These are phyloP conservation scores for Lactarius tabidus DNA, from an alignment of 768 basidiomycete species.

Conservation along the genomic window DNA sequence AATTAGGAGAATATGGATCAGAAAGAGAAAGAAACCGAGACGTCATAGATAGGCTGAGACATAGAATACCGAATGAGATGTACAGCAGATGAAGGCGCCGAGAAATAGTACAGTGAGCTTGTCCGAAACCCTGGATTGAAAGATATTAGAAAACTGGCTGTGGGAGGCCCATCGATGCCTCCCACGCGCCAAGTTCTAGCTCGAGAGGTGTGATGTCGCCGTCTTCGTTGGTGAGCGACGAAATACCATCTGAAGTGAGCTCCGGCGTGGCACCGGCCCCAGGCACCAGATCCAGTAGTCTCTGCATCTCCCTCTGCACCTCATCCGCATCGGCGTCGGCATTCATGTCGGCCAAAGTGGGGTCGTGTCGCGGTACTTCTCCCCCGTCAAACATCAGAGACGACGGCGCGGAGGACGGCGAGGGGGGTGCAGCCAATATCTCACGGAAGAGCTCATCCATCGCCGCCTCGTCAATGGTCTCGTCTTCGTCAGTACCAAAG, in stretches of 20 bases:
- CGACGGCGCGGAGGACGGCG: conserved; percentile 34
- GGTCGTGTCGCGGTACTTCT: conserved; percentile 28
- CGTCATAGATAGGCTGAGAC: conserved; percentile 15
- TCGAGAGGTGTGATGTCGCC: conserved; percentile 32
- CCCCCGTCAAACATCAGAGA: conserved; percentile 29
- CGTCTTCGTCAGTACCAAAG: conserved; percentile 27
- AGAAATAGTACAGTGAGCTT: conserved; percentile 18
- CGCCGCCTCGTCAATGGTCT: conserved; percentile 50
- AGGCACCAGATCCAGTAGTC: conserved; percentile 52
- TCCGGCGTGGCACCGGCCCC: conserved; percentile 31
- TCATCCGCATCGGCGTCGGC: conserved; percentile 25
- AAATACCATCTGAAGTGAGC: conserved; percentile 12
- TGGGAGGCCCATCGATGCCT: conserved; percentile 19
- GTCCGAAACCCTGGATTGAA: neutral
- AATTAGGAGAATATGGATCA: conserved; percentile 8
- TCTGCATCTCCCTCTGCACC: conserved; percentile 57
- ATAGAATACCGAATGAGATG: conserved; percentile 12
- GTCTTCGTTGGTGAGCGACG: conserved; percentile 11
- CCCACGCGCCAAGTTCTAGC: conserved; percentile 30
- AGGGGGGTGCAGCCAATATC: conserved; percentile 54
- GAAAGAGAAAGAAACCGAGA: conserved; percentile 23
- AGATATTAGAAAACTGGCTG: conserved; percentile 28
- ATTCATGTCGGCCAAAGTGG: neutral
- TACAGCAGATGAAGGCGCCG: conserved; percentile 22
- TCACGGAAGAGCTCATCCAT: conserved; percentile 70